Conservation (phyloP, 345 rosid genomes). For the Cardamine resedifolia region DNA sequence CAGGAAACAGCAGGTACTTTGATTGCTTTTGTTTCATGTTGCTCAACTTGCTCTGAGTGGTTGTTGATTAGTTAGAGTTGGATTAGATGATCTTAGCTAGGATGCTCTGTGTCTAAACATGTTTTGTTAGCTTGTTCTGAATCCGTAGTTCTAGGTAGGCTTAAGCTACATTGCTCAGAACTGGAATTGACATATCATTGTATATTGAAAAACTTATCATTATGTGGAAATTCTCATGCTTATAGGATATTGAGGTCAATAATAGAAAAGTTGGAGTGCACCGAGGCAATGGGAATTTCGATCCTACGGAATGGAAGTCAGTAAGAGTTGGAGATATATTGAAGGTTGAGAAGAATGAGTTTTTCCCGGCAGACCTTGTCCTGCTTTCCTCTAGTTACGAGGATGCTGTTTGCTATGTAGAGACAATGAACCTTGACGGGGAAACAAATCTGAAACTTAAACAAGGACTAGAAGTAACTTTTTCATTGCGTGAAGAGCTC, state of each 20-base stretch:
- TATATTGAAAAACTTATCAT: neutral
- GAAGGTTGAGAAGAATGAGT: slow-evolving; percentile 78
- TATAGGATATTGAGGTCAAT: slow-evolving; percentile 82
- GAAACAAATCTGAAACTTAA: slow-evolving; percentile 92
- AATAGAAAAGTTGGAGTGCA: slow-evolving; percentile 71
- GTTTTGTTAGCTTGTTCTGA: neutral
- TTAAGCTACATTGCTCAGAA: slow-evolving; percentile 11
- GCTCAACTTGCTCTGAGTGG: neutral
- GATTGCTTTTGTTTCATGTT: neutral
- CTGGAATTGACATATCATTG: neutral
- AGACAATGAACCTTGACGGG: slow-evolving; percentile 97
- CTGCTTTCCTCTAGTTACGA: slow-evolving; percentile 86
- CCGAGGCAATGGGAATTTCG: slow-evolving; percentile 52
- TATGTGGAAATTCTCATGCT: neutral
- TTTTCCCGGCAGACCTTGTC: slow-evolving; percentile 87
- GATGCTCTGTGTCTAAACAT: slow-evolving; percentile 3
- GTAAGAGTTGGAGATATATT: slow-evolving; percentile 86
- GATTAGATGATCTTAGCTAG: neutral
- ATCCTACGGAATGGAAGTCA: slow-evolving; percentile 61
- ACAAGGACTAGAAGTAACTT: slow-evolving; percentile 78
- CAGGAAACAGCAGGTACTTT: slow-evolving; percentile 72
- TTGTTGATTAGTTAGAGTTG: neutral
- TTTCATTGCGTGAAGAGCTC: slow-evolving; percentile 53
- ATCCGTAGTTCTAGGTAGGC: neutral
- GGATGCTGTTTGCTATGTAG: slow-evolving; percentile 89